Conservation (phyloP, 331 rosid species). For the Rhamnella rubrinervis region DNA sequence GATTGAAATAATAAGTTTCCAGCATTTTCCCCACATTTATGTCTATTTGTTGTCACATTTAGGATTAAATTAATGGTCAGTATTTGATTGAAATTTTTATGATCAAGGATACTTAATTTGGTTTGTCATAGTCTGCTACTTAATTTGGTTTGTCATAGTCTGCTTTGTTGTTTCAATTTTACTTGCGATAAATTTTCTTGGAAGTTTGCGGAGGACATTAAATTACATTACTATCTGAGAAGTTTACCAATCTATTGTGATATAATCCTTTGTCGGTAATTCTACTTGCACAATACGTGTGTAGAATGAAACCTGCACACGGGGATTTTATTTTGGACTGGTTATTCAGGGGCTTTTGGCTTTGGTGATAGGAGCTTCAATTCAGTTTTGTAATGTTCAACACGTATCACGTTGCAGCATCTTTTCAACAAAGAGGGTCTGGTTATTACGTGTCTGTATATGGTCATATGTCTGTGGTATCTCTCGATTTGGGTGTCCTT, state of each 20-base stretch:
- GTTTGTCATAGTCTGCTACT: background rate
- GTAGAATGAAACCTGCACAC: background rate
- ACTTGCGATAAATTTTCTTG: background rate
- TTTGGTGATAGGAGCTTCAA: constrained; percentile 4
- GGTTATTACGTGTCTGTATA: constrained; percentile 5
- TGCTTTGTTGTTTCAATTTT: background rate
- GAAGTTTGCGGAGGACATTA: background rate
- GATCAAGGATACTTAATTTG: background rate
- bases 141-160: constrained; percentile 6
- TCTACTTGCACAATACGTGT: background rate
- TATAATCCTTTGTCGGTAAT: background rate
- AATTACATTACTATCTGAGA: background rate
- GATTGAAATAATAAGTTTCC: background rate
- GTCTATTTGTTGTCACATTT: background rate
- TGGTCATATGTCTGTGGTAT: constrained; percentile 12
- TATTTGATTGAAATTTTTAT: background rate
- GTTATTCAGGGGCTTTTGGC: background rate
- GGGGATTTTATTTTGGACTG: background rate
- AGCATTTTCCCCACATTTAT: too few species aligned
- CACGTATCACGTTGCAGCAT: constrained; percentile 14
- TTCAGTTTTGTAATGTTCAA: constrained; percentile 1
- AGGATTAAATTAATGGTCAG: background rate
- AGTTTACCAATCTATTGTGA: background rate
- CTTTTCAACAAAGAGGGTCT: constrained; percentile 20
- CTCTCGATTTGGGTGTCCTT: constrained; percentile 8